These are phyloP conservation scores for Aspergillus uvarum DNA, from an alignment of 2,329 filamentous ascomycete species.

Conservation along the genomic window DNA sequence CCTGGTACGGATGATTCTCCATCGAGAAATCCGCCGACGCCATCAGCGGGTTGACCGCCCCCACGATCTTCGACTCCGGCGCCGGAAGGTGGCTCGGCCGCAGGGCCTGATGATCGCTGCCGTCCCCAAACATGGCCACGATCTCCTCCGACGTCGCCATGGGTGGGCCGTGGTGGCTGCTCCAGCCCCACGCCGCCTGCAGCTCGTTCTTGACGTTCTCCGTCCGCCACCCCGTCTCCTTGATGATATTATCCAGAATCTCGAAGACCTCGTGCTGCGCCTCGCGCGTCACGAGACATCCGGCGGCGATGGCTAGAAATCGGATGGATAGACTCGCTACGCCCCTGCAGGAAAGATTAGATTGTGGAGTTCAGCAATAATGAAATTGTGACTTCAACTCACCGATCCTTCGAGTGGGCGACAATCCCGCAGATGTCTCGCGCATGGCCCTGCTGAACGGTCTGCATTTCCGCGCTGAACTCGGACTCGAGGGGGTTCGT, in stretches of 20 bases:
- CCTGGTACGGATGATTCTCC: slow-evolving; percentile 78
- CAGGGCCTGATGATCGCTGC: slow-evolving; percentile 1
- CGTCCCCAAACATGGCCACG: slow-evolving; percentile 14
- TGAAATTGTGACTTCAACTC: slow-evolving; percentile 18
- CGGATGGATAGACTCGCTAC: slow-evolving; percentile 77
- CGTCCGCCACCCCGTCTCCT: slow-evolving; percentile 76
- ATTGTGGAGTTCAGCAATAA: neutral
- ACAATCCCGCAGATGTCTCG: slow-evolving; percentile 87
- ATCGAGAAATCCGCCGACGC: slow-evolving; percentile 72
- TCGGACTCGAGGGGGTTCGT: slow-evolving; percentile 68
- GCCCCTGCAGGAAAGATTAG: slow-evolving; percentile 47
- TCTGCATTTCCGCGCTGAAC: slow-evolving; percentile 65
- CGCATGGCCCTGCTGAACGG: slow-evolving; percentile 70
- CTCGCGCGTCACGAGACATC: slow-evolving; percentile 64
- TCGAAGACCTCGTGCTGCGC: slow-evolving; percentile 80
- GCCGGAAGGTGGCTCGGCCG: slow-evolving; percentile 20
- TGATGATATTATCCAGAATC: slow-evolving; percentile 73
- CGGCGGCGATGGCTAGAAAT: slow-evolving; percentile 73
- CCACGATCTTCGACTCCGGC: slow-evolving; percentile 37
- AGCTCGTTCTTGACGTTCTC: slow-evolving; percentile 71
- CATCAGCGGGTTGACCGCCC: slow-evolving; percentile 68
- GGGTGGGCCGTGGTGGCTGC: slow-evolving; percentile 36
- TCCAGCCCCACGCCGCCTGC: slow-evolving; percentile 76
- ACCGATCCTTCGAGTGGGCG: slow-evolving; percentile 76
- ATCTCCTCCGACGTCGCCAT: slow-evolving; percentile 9